These are phyloP conservation scores for Rhodamnia argentea DNA, from an alignment of 345 rosid species.

Conservation along the genomic window DNA sequence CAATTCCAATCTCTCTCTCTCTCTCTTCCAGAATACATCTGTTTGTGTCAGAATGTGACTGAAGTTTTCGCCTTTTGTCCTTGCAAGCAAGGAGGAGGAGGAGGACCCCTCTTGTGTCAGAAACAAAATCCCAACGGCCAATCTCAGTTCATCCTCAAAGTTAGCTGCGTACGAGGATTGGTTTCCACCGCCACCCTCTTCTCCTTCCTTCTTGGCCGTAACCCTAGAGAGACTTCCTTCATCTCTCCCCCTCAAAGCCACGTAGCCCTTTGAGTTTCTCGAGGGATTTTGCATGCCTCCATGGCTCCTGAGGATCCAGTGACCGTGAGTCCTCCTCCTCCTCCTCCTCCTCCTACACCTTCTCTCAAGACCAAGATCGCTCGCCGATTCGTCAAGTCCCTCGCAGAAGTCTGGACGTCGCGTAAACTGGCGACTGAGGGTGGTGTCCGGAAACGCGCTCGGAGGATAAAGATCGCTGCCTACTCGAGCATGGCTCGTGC, in stretches of 20 bases:
- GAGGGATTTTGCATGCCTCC: background rate
- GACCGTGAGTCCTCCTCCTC: background rate
- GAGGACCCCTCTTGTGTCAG: slow-evolving; percentile 19
- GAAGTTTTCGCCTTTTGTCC: slow-evolving; percentile 10
- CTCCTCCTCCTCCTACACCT: background rate
- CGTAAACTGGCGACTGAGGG: background rate
- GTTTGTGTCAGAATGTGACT: slow-evolving; percentile 1
- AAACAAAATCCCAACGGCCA: slow-evolving; percentile 16
- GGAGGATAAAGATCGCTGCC: slow-evolving; percentile 17
- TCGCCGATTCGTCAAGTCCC: slow-evolving; percentile 10
- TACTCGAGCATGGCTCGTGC: slow-evolving; percentile 23
- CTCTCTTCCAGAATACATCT: background rate
- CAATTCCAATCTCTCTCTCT: slow-evolving; percentile 6
- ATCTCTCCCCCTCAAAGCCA: background rate
- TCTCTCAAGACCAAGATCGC: slow-evolving; percentile 13
- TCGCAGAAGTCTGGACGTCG: background rate
- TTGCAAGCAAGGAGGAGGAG: background rate
- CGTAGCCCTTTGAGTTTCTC: background rate
- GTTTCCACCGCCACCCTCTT: background rate
- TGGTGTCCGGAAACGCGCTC: background rate
- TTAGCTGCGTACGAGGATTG: background rate
- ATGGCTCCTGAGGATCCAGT: background rate
- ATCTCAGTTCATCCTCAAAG: slow-evolving; percentile 1
- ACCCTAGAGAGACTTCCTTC: background rate
- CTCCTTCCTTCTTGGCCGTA: background rate